Evolutionary conservation across 1,284 basidiomycete species (phyloP).

Genomic region (Flammula alnicola): DNA sequence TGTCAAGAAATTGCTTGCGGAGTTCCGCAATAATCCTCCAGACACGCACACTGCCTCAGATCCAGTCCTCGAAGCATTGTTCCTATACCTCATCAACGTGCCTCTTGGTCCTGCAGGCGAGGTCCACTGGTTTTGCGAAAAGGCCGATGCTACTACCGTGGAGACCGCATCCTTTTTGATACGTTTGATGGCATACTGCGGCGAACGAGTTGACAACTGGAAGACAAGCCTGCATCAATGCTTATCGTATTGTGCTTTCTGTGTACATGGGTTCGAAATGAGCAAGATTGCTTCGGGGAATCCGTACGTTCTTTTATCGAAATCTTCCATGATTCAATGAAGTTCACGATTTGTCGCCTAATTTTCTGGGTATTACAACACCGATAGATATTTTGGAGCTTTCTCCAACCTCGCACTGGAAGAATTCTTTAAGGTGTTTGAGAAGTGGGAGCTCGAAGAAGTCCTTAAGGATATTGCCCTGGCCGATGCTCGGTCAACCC

Average conservation of each 20-base stretch:
- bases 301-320: slow-evolving; percentile 58
- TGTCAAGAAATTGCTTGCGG: slow-evolving; percentile 49
- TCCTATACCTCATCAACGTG: slow-evolving; percentile 57
- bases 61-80: slow-evolving; percentile 55
- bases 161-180: slow-evolving; percentile 80
- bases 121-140: slow-evolving; percentile 76
- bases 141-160: slow-evolving; percentile 53
- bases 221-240: slow-evolving; percentile 59
- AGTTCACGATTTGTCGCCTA: no score
- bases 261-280: slow-evolving; percentile 67
- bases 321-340: no score
- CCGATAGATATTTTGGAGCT: slow-evolving; percentile 69
- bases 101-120: slow-evolving; percentile 38
- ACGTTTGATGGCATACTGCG: slow-evolving; percentile 79
- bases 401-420: slow-evolving; percentile 53
- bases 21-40: slow-evolving; percentile 60
- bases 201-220: slow-evolving; percentile 64
- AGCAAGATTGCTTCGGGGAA: slow-evolving; percentile 64
- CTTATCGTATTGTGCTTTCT: slow-evolving; percentile 65
- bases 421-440: slow-evolving; percentile 68
- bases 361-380: background rate
- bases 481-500: slow-evolving; percentile 14
- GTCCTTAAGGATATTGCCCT: slow-evolving; percentile 52
- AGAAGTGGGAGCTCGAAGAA: slow-evolving; percentile 65
- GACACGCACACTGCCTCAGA: slow-evolving; percentile 53